phyloP scores from a whole-genome alignment of 768 basidiomycete genomes.

The Antrodiella citrinella region DNA sequence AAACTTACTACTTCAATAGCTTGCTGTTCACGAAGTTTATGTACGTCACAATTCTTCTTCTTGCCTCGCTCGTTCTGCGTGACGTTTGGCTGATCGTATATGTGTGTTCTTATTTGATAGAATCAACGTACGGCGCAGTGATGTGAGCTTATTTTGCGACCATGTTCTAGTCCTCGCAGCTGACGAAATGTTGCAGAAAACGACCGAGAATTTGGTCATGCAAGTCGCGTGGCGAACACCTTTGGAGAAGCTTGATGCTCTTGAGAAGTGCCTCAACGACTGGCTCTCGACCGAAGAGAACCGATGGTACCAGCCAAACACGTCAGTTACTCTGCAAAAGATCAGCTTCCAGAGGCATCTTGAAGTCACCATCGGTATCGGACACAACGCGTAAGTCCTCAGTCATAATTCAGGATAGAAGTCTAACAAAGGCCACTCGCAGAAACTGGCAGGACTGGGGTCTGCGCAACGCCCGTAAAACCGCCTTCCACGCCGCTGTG shows the following conservation, averaged over 20 bases:
- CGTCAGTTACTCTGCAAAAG: slow-evolving; percentile 51
- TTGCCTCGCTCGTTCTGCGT: neutral
- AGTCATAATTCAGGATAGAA: neutral
- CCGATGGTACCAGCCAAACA: slow-evolving; percentile 68
- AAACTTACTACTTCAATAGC: slow-evolving; percentile 78
- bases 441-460: slow-evolving; percentile 59
- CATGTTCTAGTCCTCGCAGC: too few relatives aligned
- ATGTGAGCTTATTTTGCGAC: slow-evolving; percentile 38
- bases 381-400: slow-evolving; percentile 37
- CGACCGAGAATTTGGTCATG: slow-evolving; percentile 56
- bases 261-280: slow-evolving; percentile 59
- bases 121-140: slow-evolving; percentile 68
- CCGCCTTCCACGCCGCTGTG: slow-evolving; percentile 74
- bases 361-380: slow-evolving; percentile 60
- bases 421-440: slow-evolving; percentile 14
- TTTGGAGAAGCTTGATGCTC: slow-evolving; percentile 57
- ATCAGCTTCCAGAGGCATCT: slow-evolving; percentile 62
- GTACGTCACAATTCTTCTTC: slow-evolving; percentile 29
- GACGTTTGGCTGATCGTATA: slow-evolving; percentile 2
- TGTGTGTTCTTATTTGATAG: too few relatives aligned
- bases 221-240: slow-evolving; percentile 75
- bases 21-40: slow-evolving; percentile 71
- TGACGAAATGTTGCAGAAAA: slow-evolving; percentile 51
- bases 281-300: slow-evolving; percentile 78
- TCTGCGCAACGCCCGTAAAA: slow-evolving; percentile 49